Conservation (phyloP, 129 eudicot species). For the Sambucus nigra region DNA sequence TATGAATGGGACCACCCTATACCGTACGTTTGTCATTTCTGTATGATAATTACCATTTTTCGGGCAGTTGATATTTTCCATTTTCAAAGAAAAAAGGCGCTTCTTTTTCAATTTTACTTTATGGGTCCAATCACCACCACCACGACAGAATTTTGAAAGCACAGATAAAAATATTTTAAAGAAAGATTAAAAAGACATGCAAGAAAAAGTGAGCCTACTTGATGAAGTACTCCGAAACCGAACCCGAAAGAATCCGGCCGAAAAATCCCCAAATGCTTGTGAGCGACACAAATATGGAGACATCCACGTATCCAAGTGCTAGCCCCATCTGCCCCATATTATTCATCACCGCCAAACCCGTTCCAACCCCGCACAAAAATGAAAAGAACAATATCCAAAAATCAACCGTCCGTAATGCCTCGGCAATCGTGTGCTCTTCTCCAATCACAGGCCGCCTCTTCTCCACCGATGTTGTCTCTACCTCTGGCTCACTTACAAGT, state of each 20-base stretch:
- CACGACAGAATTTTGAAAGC: too few relatives aligned
- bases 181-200: too few relatives aligned
- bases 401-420: constrained; percentile 62
- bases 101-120: too few relatives aligned
- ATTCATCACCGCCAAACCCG: constrained; percentile 87
- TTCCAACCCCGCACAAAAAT: constrained; percentile 91
- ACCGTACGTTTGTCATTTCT: too few relatives aligned
- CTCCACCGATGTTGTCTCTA: constrained; percentile 16
- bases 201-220: too few relatives aligned
- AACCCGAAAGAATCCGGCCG: constrained; percentile 82
- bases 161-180: too few relatives aligned
- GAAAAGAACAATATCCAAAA: constrained; percentile 91
- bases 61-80: too few relatives aligned
- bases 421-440: constrained; percentile 78
- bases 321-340: constrained; percentile 96
- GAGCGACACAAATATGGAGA: constrained; percentile 78
- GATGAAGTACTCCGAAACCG: constrained; percentile 80
- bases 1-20: too few relatives aligned
- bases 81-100: too few relatives aligned
- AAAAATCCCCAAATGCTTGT: constrained; percentile 89
- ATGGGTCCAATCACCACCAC: too few relatives aligned
- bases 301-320: constrained; percentile 85
- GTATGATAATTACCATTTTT: too few relatives aligned
- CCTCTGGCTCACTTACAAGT: constrained; percentile 19
- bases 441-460: constrained; percentile 54